phyloP scores from a whole-genome alignment of 345 rosid species.

The Hypericum androsaemum region DNA sequence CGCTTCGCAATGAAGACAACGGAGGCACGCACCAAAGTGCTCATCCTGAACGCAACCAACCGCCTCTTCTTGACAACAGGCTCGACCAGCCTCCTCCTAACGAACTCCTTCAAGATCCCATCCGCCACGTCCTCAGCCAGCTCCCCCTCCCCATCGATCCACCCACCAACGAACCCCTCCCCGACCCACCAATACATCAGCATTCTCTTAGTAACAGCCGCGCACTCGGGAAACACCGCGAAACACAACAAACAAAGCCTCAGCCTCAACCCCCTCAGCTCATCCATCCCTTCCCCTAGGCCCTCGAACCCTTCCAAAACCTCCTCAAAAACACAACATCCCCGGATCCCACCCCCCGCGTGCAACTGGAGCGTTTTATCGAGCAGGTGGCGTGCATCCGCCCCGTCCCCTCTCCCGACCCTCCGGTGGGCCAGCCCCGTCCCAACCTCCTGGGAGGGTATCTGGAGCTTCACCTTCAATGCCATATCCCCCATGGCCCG shows the following conservation, averaged over 20 bases:
- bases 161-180: constrained; percentile 20
- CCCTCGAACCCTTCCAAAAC: neutral
- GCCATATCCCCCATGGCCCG: neutral
- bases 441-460: constrained; percentile 1
- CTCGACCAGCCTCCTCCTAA: constrained; percentile 20
- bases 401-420: neutral
- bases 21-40: constrained; percentile 30
- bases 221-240: constrained; percentile 14
- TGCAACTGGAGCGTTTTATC: constrained; percentile 1
- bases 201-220: constrained; percentile 12
- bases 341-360: neutral
- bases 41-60: constrained; percentile 30
- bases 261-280: fast-evolving
- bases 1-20: constrained; percentile 24
- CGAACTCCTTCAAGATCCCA: constrained; percentile 11
- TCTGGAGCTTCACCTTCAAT: constrained; percentile 5
- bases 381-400: constrained; percentile 1
- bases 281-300: too few species aligned
- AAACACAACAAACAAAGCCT: constrained; percentile 16
- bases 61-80: constrained; percentile 24
- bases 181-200: constrained; percentile 29
- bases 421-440: neutral
- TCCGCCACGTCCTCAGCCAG: constrained; percentile 5
- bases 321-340: neutral
- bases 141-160: neutral